phyloP scores from a whole-genome alignment of 108 stramenopile species.

The Nitzschia palea region DNA sequence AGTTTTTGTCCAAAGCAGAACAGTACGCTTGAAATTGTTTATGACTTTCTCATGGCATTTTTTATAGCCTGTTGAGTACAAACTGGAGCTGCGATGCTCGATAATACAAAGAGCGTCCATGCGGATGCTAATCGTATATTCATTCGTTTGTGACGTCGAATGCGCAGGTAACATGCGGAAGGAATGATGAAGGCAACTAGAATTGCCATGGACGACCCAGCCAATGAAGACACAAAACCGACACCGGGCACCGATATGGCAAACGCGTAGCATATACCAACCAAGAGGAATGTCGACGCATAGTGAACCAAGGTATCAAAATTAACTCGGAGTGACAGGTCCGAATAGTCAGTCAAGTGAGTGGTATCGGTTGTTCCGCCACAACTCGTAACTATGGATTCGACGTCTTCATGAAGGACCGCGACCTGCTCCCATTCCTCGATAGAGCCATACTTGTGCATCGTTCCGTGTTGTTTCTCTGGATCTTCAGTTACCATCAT shows the following conservation, averaged over 20 bases:
- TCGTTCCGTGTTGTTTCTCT: slow-evolving; percentile 13
- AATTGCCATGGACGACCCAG: slow-evolving; percentile 74
- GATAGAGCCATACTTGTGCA: slow-evolving; percentile 6
- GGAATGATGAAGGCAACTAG: slow-evolving; percentile 79
- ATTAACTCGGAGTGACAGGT: background rate
- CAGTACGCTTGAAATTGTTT: no score
- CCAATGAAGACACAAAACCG: slow-evolving; percentile 73
- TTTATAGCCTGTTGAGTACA: slow-evolving; percentile 24
- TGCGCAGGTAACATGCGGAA: slow-evolving; percentile 38
- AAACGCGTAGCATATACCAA: slow-evolving; percentile 47
- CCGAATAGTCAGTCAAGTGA: background rate
- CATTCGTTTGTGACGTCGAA: slow-evolving; percentile 29
- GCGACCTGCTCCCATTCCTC: background rate
- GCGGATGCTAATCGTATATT: slow-evolving; percentile 18
- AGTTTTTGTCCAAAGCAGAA: no score
- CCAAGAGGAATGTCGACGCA: slow-evolving; percentile 50
- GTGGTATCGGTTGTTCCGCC: background rate
- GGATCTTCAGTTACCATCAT: slow-evolving; percentile 4
- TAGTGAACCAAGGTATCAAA: slow-evolving; percentile 44
- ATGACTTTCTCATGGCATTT: no score
- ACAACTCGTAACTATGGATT: background rate
- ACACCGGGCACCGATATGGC: slow-evolving; percentile 72
- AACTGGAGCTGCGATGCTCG: slow-evolving; percentile 21
- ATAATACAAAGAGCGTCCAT: slow-evolving; percentile 22
- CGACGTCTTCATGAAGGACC: background rate